A percentile compares a stretch with the other conserved stretches of the same genome.
Evolutionary conservation across 805 yeast genomes (phyloP).

Genomic region (Ogataea corticis): DNA sequence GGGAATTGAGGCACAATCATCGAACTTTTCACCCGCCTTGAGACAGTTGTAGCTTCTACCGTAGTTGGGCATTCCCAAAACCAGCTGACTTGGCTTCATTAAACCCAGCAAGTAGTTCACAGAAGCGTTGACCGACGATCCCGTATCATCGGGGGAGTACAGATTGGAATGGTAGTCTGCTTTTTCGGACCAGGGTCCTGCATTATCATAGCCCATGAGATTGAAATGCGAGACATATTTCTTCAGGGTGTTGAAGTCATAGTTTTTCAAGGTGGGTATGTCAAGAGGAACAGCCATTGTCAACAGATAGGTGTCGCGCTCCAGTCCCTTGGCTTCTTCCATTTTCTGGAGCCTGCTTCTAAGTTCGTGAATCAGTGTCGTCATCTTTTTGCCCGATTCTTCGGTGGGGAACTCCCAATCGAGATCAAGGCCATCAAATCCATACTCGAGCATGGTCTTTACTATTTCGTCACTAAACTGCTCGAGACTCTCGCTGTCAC

Average conservation of each 20-base stretch:
- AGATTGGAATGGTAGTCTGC: slow-evolving; percentile 75
- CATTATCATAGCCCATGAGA: slow-evolving; percentile 87
- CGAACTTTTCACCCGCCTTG: slow-evolving; percentile 15
- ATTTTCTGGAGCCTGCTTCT: slow-evolving; percentile 41
- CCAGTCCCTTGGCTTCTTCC: slow-evolving; percentile 30
- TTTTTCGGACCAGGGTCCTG: slow-evolving; percentile 70
- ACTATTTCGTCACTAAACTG: slow-evolving; percentile 53
- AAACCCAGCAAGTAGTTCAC: slow-evolving; percentile 31
- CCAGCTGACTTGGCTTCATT: slow-evolving; percentile 43
- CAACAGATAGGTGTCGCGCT: slow-evolving; percentile 41
- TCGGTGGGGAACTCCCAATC: slow-evolving; percentile 90
- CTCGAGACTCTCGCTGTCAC: slow-evolving; percentile 30
- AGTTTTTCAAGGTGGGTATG: slow-evolving; percentile 40
- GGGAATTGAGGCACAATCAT: slow-evolving; percentile 22
- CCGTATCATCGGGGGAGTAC: slow-evolving; percentile 32
- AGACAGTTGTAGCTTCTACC: slow-evolving; percentile 46
- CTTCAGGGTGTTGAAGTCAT: slow-evolving; percentile 58
- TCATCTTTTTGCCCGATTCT: slow-evolving; percentile 46
- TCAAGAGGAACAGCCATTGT: slow-evolving; percentile 81
- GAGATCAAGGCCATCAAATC: slow-evolving; percentile 87
- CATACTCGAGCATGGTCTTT: slow-evolving; percentile 48
- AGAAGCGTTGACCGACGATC: slow-evolving; percentile 48
- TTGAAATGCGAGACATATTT: slow-evolving; percentile 68
- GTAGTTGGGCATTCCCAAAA: slow-evolving; percentile 86
- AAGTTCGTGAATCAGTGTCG: slow-evolving; percentile 42